phyloP scores from a whole-genome alignment of 768 basidiomycete genomes.

The Boletus subparvulus region DNA sequence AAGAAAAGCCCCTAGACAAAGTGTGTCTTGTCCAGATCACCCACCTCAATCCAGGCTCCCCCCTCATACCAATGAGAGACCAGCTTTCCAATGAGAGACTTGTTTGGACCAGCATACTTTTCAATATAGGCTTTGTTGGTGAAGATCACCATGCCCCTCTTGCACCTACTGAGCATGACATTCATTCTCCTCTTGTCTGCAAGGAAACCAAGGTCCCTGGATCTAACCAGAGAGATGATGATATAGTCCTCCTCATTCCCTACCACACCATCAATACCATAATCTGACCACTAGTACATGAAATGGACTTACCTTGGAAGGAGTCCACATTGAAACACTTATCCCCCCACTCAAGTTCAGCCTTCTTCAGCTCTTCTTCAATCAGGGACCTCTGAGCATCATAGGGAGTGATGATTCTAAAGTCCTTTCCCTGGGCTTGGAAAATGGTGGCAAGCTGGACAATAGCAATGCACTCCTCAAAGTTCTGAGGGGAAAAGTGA shows the following conservation, averaged over 20 bases:
- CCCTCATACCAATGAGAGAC: conserved; percentile 31
- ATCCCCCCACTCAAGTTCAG: conserved; percentile 58
- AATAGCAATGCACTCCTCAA: conserved; percentile 53
- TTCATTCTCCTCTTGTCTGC: conserved; percentile 66
- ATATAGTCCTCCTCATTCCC: conserved; percentile 84
- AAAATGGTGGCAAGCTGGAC: conserved; percentile 58
- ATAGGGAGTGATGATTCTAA: conserved; percentile 79
- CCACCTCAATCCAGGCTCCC: conserved; percentile 36
- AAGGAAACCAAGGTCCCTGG: conserved; percentile 66
- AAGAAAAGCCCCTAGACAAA: conserved; percentile 16
- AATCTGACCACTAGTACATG: background rate
- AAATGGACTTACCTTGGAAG: conserved; percentile 62
- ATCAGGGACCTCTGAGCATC: conserved; percentile 65
- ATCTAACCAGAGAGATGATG: conserved; percentile 69
- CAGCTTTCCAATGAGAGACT: conserved; percentile 45
- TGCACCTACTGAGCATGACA: conserved; percentile 86
- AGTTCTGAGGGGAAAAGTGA: conserved; percentile 47
- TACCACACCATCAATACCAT: conserved; percentile 27
- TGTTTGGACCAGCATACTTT: conserved; percentile 49
- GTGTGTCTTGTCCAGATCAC: conserved; percentile 25
- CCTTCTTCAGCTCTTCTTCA: conserved; percentile 52
- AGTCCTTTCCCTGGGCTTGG: conserved; percentile 48
- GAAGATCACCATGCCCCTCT: conserved; percentile 74
- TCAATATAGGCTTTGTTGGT: conserved; percentile 59
- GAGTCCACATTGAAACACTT: conserved; percentile 78